Conservation (phyloP, 768 basidiomycete species). For the Rhodotorula graminis region DNA sequence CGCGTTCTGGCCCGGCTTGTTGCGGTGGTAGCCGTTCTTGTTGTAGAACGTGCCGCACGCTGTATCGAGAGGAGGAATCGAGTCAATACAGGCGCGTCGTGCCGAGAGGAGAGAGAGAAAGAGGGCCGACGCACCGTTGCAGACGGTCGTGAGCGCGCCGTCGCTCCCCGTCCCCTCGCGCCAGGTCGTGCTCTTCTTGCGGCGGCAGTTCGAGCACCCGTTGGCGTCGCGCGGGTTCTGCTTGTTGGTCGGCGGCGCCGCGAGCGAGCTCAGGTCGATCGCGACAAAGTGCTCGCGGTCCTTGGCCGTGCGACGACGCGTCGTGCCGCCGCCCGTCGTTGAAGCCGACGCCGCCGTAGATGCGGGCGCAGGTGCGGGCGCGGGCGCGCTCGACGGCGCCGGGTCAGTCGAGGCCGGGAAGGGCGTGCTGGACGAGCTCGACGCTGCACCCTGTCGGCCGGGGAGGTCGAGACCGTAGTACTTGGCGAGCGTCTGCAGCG, state of each 20-base stretch:
- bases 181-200: conserved; percentile 37
- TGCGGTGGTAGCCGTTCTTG: conserved; percentile 38
- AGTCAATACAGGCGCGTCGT: background rate
- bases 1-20: conserved; percentile 1
- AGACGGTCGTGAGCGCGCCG: conserved; percentile 7
- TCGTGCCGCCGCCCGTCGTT: background rate
- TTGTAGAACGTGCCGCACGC: conserved; percentile 40
- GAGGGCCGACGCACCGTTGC: conserved; percentile 24
- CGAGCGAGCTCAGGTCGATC: conserved; percentile 10
- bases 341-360: background rate
- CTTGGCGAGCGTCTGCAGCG: conserved; percentile 25
- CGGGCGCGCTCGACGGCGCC: background rate
- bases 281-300: conserved; percentile 19
- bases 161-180: background rate
- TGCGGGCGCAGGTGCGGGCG: background rate
- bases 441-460: background rate
- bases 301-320: background rate
- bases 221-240: conserved; percentile 27
- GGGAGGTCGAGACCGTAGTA: conserved; percentile 20
- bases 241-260: conserved; percentile 13
- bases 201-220: conserved; percentile 35
- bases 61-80: background rate
- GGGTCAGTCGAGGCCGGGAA: background rate
- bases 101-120: background rate
- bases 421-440: background rate